Evolutionary conservation across 2,329 filamentous ascomycete genomes (phyloP), one percentile per base, ranked within the genome.

Genomic region (Neonectria coccinea): DNA sequence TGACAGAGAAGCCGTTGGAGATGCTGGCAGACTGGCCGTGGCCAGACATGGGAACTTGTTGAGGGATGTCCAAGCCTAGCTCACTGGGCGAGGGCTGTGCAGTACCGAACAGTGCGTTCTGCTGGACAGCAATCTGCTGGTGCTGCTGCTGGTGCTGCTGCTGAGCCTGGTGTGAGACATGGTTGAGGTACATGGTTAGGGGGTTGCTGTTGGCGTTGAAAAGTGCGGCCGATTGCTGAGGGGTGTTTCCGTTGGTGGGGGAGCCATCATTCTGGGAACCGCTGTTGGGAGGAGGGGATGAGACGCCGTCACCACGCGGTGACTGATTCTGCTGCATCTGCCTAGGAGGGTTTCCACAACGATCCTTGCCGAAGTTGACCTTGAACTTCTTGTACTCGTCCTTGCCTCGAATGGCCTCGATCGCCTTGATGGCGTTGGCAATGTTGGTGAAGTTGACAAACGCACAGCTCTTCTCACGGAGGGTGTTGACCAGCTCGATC

Each of bases 401-500:
- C 77, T 94, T 94, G 76, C 94, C 92, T 62, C 96, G 90, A 69
- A 99, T 90, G 22, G 94, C 96, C 81, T 99, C 96, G 70, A 99
- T 99, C 1, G 96, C 96, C 84, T 99, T 99, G 85, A 99, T 99
- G 55, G 96, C 96, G 74, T 99, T 99, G 77, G 96, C 96, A 77
- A 99, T 99, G 83, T 99, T 99, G 77, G 96, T 99, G 79, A 99
- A 99, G 83, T 99, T 99, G 79, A 99, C 96, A 78, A 99, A 99
- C 0, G 96, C 96, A 79, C 96, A 99, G 83, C 94, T 97, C 89
- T 99, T 99, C 85, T 99, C 96, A 58, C 96, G 91, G 65, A 99
- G 84, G 16, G 96, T 92, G 81, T 99, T 99, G 68, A 99, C 94
- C 68, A 99, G 85, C 82, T 99, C 96, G 75, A 99, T 98, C 81